Evolutionary conservation across 208 protist genomes (phyloP).

Genomic region (Phytomonas francai): DNA sequence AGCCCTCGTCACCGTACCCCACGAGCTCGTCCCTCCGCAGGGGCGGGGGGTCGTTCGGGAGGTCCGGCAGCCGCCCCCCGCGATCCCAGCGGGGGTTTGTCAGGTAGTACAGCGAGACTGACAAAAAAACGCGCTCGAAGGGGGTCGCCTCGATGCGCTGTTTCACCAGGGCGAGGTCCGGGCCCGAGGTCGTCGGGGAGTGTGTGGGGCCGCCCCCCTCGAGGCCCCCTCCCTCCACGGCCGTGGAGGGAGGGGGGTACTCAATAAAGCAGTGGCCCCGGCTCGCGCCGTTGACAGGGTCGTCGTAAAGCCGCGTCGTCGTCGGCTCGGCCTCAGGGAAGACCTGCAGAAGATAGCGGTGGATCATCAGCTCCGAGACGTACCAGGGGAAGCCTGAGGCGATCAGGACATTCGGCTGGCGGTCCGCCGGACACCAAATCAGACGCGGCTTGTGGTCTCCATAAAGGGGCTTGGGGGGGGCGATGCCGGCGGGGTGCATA

Average conservation of each 20-base stretch:
- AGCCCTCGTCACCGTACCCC: constrained; percentile 74
- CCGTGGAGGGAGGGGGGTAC: constrained; percentile 19
- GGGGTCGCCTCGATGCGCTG: constrained; percentile 34
- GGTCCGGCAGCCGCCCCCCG: constrained; percentile 56
- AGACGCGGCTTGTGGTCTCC: constrained; percentile 20
- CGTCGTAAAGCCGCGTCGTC: constrained; percentile 67
- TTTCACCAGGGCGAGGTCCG: constrained; percentile 31
- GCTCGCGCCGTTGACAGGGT: constrained; percentile 69
- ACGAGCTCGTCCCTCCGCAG: constrained; percentile 18
- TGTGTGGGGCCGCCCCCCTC: not conserved
- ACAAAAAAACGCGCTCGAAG: constrained; percentile 33
- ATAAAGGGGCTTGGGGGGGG: not conserved
- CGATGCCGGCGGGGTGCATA: not conserved
- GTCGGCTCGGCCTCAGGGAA: constrained; percentile 29
- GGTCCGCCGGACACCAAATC: constrained; percentile 4
- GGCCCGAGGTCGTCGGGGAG: not conserved
- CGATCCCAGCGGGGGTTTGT: constrained; percentile 62
- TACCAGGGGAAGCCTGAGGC: constrained; percentile 74
- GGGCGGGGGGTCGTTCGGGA: constrained; percentile 56
- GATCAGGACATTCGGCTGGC: constrained; percentile 43
- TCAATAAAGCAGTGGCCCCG: constrained; percentile 77
- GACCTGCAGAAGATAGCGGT: constrained; percentile 39
- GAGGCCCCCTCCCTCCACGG: not conserved
- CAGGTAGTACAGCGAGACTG: constrained; percentile 37
- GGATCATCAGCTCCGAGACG: constrained; percentile 39